Evolutionary conservation across 2,329 filamentous ascomycete genomes (phyloP), one percentile per base, ranked within the genome.

Genomic region (Tricladium varicosporioides): DNA sequence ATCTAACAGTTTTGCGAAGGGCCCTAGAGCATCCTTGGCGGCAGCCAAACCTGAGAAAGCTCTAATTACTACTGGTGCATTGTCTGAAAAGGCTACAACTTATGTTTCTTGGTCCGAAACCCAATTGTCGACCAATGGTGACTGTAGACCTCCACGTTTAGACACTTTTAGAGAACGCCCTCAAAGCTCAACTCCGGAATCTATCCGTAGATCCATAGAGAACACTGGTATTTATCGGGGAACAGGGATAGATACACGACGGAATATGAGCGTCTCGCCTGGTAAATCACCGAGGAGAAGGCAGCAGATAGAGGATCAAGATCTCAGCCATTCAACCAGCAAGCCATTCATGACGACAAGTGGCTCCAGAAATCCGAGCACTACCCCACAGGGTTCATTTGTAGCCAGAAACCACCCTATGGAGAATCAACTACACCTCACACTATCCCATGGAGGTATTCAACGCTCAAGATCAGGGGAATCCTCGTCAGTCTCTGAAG

Each of bases 81-180:
- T 36, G 10, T 63, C 62, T 8, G 56, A 54, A 5, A 43, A 57
- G 47, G 56, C 56, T 15, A 64, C 58, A 14, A 66, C 62, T 16
- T 61, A 51, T 46, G 45, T 68, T 4, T 64, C 59, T 13, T 69
- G 68, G 67, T 69, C 68, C 5, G 66, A 68, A 22, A 64, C 60
- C 2, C 62, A 67, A 55, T 16, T 56, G 18, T 63, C 60, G 16
- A 58, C 63, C 9, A 40, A 53, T 18, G 46, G 5, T 48, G 57
- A 16, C 36, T 13, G 13, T 19, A n/a, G 16, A 5, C 53, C 51
- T 14, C 18, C 31, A 16, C 46, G 15, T 43, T 47, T 36, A 14
- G 53, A 15, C 3, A 44, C 32, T 27, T 14, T 31, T 31, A 5
- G 58, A 33, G 47, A 50, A 2, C 53, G 48, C 16, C 27, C 27